These are phyloP conservation scores for Eucalyptus victrix DNA, from an alignment of 345 rosid species.

Conservation along the genomic window DNA sequence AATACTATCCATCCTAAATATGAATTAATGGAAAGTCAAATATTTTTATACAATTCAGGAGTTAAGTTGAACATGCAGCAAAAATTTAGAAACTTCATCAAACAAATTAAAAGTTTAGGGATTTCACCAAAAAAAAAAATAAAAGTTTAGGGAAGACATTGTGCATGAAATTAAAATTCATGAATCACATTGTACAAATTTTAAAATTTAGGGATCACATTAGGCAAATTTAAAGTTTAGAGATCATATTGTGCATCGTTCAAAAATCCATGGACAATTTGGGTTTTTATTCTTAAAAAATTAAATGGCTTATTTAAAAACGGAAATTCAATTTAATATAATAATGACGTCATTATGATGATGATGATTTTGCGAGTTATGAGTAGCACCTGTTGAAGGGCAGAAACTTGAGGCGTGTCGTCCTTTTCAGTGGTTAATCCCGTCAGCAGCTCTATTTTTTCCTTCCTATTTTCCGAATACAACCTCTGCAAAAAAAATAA, in stretches of 20 bases:
- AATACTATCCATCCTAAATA: rapidly evolving
- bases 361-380: not conserved
- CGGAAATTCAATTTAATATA: not conserved
- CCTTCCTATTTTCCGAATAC: constrained; percentile 48
- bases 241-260: rapidly evolving
- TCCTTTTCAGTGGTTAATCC: constrained; percentile 40
- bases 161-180: rapidly evolving
- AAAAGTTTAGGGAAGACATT: too few relatives aligned
- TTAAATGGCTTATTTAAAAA: not conserved
- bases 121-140: too few relatives aligned
- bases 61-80: rapidly evolving
- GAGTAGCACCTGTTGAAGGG: constrained; percentile 46
- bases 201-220: rapidly evolving
- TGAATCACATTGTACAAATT: rapidly evolving
- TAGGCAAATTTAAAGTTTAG: too few relatives aligned
- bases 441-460: constrained; percentile 58
- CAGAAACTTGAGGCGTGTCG: constrained; percentile 26
- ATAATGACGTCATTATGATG: not conserved
- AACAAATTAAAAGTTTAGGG: too few relatives aligned
- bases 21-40: too few relatives aligned
- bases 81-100: too few relatives aligned
- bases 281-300: too few relatives aligned
- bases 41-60: too few relatives aligned
- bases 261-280: not conserved
- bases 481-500: constrained; percentile 25